These are phyloP conservation scores for Kwoniella dendrophila DNA, from an alignment of 768 basidiomycete species.

Conservation along the genomic window DNA sequence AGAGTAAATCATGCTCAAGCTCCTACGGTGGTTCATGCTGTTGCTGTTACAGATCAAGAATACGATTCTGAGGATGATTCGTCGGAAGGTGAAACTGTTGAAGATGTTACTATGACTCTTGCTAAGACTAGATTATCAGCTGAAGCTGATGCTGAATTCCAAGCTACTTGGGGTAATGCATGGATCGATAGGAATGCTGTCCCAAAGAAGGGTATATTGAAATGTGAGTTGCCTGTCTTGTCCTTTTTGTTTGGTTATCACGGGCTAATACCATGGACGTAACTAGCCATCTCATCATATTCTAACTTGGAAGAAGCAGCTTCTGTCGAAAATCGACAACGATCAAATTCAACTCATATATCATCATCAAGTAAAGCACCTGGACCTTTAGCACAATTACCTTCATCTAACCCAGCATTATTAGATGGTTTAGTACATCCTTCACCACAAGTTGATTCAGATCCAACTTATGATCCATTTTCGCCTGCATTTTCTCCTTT, in stretches of 20 bases:
- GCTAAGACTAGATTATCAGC: constrained; percentile 30
- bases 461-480: constrained; percentile 54
- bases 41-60: constrained; percentile 58
- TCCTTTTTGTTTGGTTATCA: not conserved
- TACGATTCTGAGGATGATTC: constrained; percentile 65
- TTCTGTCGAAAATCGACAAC: constrained; percentile 29
- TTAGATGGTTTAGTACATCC: constrained; percentile 52
- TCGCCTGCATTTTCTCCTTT: constrained; percentile 66
- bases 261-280: not conserved
- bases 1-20: constrained; percentile 61
- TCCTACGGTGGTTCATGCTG: constrained; percentile 56
- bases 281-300: constrained; percentile 30
- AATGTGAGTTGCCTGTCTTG: constrained; percentile 63
- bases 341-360: constrained; percentile 75
- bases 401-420: constrained; percentile 60
- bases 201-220: constrained; percentile 84
- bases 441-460: constrained; percentile 28
- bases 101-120: constrained; percentile 52
- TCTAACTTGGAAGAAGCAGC: constrained; percentile 5
- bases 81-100: constrained; percentile 57
- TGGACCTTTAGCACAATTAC: constrained; percentile 79
- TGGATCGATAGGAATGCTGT: constrained; percentile 64
- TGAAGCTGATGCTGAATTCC: constrained; percentile 61
- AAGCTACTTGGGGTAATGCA: constrained; percentile 70
- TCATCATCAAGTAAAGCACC: constrained; percentile 61